Conservation (phyloP, 306 rosid species). For the Vicia faba region DNA sequence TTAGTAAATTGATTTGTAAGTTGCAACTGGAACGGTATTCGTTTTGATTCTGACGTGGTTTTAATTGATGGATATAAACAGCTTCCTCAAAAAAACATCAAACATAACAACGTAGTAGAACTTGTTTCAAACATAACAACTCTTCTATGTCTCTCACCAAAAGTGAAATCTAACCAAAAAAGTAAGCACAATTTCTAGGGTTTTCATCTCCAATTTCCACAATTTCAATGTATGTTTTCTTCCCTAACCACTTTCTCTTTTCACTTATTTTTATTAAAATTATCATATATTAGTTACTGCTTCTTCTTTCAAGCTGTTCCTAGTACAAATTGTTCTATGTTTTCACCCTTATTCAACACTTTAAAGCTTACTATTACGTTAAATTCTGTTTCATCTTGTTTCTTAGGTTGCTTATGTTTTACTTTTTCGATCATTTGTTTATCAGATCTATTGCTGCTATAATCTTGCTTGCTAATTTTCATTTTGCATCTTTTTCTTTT, state of each 20-base stretch:
- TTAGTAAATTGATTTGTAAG: background rate
- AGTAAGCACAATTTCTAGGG: constrained; percentile 31
- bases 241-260: constrained; percentile 17
- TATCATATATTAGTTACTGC: background rate
- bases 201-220: constrained; percentile 30
- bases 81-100: background rate
- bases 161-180: background rate
- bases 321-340: constrained; percentile 14
- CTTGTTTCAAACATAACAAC: constrained; percentile 2
- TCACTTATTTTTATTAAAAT: background rate
- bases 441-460: constrained; percentile 35
- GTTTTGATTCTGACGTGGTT: background rate
- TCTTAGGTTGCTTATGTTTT: constrained; percentile 10
- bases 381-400: constrained; percentile 26
- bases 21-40: background rate
- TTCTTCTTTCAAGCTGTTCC: constrained; percentile 9
- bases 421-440: constrained; percentile 23
- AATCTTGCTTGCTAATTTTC: constrained; percentile 11
- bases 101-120: constrained; percentile 10
- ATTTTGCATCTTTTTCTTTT: background rate
- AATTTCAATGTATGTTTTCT: background rate
- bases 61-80: background rate
- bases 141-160: background rate
- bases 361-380: constrained; percentile 12
- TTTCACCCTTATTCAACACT: constrained; percentile 12